Base-by-base conservation (phyloP, 2,329 filamentous ascomycete species). In the Penicillium sp. region DNA sequence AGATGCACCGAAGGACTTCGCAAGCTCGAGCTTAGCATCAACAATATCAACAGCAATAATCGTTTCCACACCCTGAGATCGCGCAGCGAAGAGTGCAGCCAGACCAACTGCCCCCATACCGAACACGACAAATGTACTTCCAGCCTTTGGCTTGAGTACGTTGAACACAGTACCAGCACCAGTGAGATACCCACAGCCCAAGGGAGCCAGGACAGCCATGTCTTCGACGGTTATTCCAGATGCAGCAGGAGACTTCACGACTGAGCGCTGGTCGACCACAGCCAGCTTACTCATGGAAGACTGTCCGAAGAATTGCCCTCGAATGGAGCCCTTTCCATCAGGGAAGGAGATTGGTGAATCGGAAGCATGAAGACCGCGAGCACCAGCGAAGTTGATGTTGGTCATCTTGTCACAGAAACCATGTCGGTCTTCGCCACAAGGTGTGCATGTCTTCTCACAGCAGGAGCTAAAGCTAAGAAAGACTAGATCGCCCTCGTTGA, bases 1-100 rank as follows among this genome's bases (percentile, higher is more conserved):
- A 11, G 77, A 79, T 3, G 79, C 79, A 22, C 79, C 79, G 11
- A 79, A 67, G 38, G 70, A 67, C 18, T 63, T 71, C 0, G 79
- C 79, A 21, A 81, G 57, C 22, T 72, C 68, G 11, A 82, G 66
- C 18, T 77, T 70, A 4, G 62, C 61, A 7, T 72, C 64, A 11
- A 79, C 69, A 9, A 80, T 65, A 56, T 82, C 79, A 7, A 80
- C 71, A 5, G 73, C 79, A 9, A 82, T 75, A 47, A 82, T 9
- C 7, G 42, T 58, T 22, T 59, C 47, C 3, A 62, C 62, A 1
- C 72, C 44, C 58, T 44, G 44, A 27, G 55, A 54, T 6, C 49
- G 54, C 1, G 63, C 63, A n/a, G 63, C 57, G 48, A 66, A 41
- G 51, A 64, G 27, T 1, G 62, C 63, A 9, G 59, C 55, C 11